A percentile compares a stretch with the other conserved stretches of the same genome.
These are phyloP conservation scores for Spencermartinsiella europaea DNA, from an alignment of 805 yeast genomes.

Conservation along the genomic window DNA sequence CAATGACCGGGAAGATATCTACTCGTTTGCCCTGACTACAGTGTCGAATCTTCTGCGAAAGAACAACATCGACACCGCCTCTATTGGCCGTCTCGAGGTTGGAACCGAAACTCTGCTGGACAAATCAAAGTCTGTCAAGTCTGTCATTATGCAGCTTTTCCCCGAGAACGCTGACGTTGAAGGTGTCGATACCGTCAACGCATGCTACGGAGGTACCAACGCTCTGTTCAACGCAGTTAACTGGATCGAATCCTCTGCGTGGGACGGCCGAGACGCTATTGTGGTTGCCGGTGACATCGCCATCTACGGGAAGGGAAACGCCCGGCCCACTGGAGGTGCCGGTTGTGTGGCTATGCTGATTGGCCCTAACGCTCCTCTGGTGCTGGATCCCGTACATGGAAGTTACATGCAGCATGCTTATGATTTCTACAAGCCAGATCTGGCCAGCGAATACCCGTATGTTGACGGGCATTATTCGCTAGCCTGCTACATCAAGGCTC, in stretches of 20 bases:
- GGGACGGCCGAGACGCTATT: constrained; percentile 98
- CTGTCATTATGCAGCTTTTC: constrained; percentile 90
- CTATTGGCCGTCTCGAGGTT: constrained; percentile 92
- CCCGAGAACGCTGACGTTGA: constrained; percentile 86
- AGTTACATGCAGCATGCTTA: constrained; percentile 94
- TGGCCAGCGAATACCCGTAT: constrained; percentile 91
- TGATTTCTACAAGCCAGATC: constrained; percentile 97
- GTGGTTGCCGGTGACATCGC: constrained; percentile 98
- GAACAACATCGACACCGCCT: constrained; percentile 73
- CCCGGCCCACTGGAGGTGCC: constrained; percentile 99
- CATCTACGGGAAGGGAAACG: constrained; percentile 92
- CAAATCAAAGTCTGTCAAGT: constrained; percentile 94
- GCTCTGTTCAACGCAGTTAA: constrained; percentile 90
- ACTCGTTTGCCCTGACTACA: constrained; percentile 90
- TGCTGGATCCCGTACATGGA: constrained; percentile 84
- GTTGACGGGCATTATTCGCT: constrained; percentile 97
- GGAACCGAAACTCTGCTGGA: constrained; percentile 97
- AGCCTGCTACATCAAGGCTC: constrained; percentile 87
- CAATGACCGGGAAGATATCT: constrained; percentile 94
- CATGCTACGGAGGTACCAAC: constrained; percentile 97
- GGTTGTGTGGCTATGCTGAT: constrained; percentile 92
- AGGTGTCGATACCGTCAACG: constrained; percentile 93
- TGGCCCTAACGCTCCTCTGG: constrained; percentile 98
- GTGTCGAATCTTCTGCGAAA: constrained; percentile 69
- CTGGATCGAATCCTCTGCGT: constrained; percentile 92